These are phyloP conservation scores for Lathyrus oleraceus DNA, from an alignment of 306 rosid species.

Conservation along the genomic window DNA sequence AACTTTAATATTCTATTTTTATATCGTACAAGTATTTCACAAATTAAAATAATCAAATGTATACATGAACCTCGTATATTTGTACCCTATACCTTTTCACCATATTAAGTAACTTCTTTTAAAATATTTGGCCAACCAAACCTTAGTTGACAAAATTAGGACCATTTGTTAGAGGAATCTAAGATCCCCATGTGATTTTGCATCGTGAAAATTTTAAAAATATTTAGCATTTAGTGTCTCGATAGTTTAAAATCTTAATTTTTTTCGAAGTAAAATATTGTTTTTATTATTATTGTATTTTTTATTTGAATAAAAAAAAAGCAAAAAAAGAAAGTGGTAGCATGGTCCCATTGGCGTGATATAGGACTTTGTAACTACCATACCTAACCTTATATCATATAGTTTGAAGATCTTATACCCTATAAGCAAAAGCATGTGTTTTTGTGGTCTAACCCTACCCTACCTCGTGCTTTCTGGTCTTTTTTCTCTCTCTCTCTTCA, in stretches of 20 bases:
- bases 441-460: slow-evolving; percentile 39
- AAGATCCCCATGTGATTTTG: background rate
- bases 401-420: slow-evolving; percentile 39
- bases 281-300: no score
- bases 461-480: slow-evolving; percentile 36
- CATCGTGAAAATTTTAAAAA: background rate
- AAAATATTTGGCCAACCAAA: background rate
- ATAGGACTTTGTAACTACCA: slow-evolving; percentile 66
- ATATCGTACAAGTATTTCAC: background rate
- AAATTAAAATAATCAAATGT: background rate
- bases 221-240: background rate
- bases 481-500: background rate
- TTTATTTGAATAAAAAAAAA: no score
- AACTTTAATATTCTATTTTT: background rate
- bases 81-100: background rate
- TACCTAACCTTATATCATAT: slow-evolving; percentile 53
- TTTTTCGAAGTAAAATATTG: no score
- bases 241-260: no score
- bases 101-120: background rate
- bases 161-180: background rate
- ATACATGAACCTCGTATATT: background rate
- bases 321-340: background rate
- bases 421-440: slow-evolving; percentile 53
- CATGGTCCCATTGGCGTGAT: slow-evolving; percentile 38
- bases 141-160: background rate